A percentile compares a stretch with the other conserved stretches of the same genome.
Conservation (phyloP, 2,329 filamentous ascomycete genomes). For the Fonsecaea erecta region DNA sequence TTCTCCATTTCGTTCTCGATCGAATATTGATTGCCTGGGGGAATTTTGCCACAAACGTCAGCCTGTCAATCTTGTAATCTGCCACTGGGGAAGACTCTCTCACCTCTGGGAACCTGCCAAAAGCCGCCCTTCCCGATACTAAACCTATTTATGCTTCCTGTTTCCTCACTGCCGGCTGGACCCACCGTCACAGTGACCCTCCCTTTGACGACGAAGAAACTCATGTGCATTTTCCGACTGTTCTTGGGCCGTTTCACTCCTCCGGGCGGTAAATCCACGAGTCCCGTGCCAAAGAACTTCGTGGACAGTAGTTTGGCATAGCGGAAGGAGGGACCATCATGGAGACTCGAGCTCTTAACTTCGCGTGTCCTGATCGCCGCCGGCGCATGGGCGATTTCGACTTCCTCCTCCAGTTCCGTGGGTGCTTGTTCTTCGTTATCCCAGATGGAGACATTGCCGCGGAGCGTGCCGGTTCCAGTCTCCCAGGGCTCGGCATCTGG, state of each 20-base stretch:
- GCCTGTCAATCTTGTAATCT: not conserved
- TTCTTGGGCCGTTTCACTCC: slow-evolving; percentile 90
- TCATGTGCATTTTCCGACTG: slow-evolving; percentile 93
- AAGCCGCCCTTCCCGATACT: slow-evolving; percentile 84
- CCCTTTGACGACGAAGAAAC: slow-evolving; percentile 87
- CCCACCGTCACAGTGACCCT: slow-evolving; percentile 76
- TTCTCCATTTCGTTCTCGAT: slow-evolving; percentile 73
- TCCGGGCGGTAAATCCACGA: slow-evolving; percentile 84
- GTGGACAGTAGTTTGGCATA: slow-evolving; percentile 87
- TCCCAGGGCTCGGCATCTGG: slow-evolving; percentile 50
- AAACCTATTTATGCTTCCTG: slow-evolving; percentile 62
- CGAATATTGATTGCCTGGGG: slow-evolving; percentile 87
- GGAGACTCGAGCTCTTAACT: slow-evolving; percentile 58
- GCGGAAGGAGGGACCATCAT: slow-evolving; percentile 65
- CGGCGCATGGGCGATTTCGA: slow-evolving; percentile 64
- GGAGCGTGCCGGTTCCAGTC: slow-evolving; percentile 49
- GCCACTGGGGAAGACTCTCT: slow-evolving; percentile 44
- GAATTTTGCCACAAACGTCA: slow-evolving; percentile 4
- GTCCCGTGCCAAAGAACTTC: slow-evolving; percentile 84
- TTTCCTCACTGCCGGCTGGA: slow-evolving; percentile 59
- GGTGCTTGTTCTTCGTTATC: slow-evolving; percentile 46
- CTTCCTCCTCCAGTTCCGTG: slow-evolving; percentile 47
- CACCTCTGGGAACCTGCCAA: slow-evolving; percentile 94
- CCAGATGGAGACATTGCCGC: slow-evolving; percentile 52
- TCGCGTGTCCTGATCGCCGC: slow-evolving; percentile 62